These are phyloP conservation scores for Lagenidium sp. DNA, from an alignment of 352 stramenopile genomes.

Conservation along the genomic window DNA sequence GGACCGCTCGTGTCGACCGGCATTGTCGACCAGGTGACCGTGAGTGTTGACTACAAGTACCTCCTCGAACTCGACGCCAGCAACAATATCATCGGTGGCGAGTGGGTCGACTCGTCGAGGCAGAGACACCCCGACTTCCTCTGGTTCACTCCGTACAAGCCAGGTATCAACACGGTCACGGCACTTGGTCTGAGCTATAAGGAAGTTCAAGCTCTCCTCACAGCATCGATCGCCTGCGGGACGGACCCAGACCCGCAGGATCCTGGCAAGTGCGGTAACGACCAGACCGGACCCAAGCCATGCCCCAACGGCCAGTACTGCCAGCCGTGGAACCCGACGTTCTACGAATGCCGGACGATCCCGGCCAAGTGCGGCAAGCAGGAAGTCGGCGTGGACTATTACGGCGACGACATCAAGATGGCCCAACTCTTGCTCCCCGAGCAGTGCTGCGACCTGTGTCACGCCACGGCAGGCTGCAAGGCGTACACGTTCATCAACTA, in stretches of 20 bases:
- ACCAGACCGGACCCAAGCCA: slow-evolving; percentile 5
- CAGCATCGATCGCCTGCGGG: slow-evolving; percentile 6
- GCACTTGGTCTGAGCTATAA: slow-evolving; percentile 7
- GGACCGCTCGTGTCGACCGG: slow-evolving; percentile 36
- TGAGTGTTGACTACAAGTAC: slow-evolving; percentile 45
- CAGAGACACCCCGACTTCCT: slow-evolving; percentile 58
- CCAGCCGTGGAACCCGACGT: slow-evolving; percentile 19
- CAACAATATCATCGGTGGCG: slow-evolving; percentile 56
- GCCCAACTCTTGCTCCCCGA: slow-evolving; percentile 10
- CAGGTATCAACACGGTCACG: slow-evolving; percentile 1
- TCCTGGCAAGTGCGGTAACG: slow-evolving; percentile 3
- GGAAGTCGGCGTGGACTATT: slow-evolving; percentile 25
- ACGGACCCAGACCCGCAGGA: not conserved
- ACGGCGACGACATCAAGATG: slow-evolving; percentile 25
- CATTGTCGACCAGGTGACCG: slow-evolving; percentile 31
- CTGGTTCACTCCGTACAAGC: slow-evolving; percentile 34
- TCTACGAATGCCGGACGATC: slow-evolving; percentile 22
- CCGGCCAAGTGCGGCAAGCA: slow-evolving; percentile 24
- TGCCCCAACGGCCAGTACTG: slow-evolving; percentile 22
- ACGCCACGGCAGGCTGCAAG: slow-evolving; percentile 12
- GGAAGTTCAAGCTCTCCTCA: slow-evolving; percentile 2
- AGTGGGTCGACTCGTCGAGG: slow-evolving; percentile 50
- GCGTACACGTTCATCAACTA: slow-evolving; percentile 21
- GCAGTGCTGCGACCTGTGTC: slow-evolving; percentile 21
- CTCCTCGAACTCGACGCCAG: slow-evolving; percentile 54